Percentiles rank a stretch among this genome's conserved stretches.
Evolutionary conservation across 2,329 filamentous ascomycete genomes (phyloP).

Genomic region (Xylaria sp.): DNA sequence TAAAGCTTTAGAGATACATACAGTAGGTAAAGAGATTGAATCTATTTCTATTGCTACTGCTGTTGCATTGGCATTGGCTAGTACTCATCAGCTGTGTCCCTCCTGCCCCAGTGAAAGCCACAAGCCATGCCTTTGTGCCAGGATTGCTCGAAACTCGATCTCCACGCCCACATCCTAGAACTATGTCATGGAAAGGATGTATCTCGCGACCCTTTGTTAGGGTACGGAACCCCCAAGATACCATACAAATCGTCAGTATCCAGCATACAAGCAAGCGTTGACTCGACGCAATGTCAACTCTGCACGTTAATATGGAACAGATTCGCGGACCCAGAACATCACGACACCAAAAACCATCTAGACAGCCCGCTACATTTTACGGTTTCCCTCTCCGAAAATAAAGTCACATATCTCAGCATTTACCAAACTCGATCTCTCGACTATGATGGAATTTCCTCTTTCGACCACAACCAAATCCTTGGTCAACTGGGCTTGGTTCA

Average conservation of each 20-base stretch:
- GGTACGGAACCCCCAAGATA: background rate
- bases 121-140: background rate
- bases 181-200: background rate
- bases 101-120: background rate
- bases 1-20: background rate
- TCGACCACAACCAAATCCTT: background rate
- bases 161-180: background rate
- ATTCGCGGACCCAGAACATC: background rate
- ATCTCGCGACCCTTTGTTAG: background rate
- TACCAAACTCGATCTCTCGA: background rate
- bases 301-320: background rate
- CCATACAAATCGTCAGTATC: background rate
- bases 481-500: background rate
- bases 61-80: background rate
- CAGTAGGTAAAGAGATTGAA: background rate
- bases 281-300: background rate
- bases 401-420: background rate
- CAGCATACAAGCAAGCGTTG: background rate
- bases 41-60: background rate
- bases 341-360: background rate
- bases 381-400: background rate
- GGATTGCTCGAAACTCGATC: background rate
- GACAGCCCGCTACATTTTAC: background rate
- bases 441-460: background rate
- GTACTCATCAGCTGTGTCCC: too few relatives aligned